phyloP scores from a whole-genome alignment of 371 early-diverging fungal genomes.

The Lichtheimia ramosa region DNA sequence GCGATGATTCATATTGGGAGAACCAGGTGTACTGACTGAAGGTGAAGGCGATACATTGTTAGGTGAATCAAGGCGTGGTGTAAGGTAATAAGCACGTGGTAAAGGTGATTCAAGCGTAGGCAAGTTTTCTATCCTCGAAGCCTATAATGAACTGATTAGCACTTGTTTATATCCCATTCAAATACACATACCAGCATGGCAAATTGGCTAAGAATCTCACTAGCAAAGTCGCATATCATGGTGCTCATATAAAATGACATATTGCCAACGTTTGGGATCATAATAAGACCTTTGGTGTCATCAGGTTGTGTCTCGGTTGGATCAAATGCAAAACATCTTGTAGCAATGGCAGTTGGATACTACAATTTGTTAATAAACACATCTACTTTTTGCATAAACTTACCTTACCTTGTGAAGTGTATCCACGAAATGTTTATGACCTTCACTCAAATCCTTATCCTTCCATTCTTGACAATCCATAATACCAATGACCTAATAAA shows the following conservation, averaged over 20 bases:
- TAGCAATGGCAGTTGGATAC: constrained; percentile 75
- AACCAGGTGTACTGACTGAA: constrained; percentile 22
- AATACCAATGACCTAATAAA: constrained; percentile 75
- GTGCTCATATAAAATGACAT: constrained; percentile 76
- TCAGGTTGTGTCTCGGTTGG: constrained; percentile 74
- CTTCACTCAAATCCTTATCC: constrained; percentile 61
- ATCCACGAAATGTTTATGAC: constrained; percentile 61
- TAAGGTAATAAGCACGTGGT: constrained; percentile 11
- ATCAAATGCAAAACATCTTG: constrained; percentile 83
- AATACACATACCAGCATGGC: constrained; percentile 25
- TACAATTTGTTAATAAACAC: constrained; percentile 11
- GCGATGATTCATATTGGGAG: constrained; percentile 10
- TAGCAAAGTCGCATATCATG: constrained; percentile 75
- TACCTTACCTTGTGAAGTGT: constrained; percentile 59
- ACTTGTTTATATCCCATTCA: background rate
- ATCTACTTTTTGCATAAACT: too few species aligned
- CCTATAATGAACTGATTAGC: constrained; percentile 12
- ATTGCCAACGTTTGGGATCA: constrained; percentile 83
- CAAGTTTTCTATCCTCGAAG: constrained; percentile 32
- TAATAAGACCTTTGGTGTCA: constrained; percentile 73
- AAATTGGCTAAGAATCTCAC: constrained; percentile 62
- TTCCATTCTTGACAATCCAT: constrained; percentile 81
- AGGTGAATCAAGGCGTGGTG: constrained; percentile 9
- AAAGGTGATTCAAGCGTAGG: constrained; percentile 39
- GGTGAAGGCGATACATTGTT: constrained; percentile 20